Evolutionary conservation across 768 basidiomycete genomes (phyloP).

Genomic region (Mrakia blollopis): DNA sequence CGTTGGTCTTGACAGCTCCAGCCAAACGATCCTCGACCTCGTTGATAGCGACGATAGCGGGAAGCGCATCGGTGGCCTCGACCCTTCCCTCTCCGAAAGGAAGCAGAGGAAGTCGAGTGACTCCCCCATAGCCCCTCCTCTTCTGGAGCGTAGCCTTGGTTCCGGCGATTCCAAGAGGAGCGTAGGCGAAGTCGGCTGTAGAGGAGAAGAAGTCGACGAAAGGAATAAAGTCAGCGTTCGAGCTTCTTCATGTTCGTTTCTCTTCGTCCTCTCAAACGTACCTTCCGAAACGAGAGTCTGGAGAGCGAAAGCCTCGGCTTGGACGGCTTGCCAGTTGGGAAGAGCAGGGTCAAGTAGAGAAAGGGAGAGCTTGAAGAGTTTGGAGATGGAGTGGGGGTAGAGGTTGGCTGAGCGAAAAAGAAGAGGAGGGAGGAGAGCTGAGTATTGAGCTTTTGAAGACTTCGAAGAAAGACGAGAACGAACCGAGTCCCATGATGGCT

Average conservation of each 20-base stretch:
- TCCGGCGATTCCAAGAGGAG: slow-evolving; percentile 69
- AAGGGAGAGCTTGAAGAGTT: slow-evolving; percentile 60
- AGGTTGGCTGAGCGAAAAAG: slow-evolving; percentile 14
- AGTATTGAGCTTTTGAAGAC: slow-evolving; percentile 44
- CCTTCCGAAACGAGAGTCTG: slow-evolving; percentile 70
- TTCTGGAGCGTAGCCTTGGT: slow-evolving; percentile 74
- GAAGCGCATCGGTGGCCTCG: slow-evolving; percentile 64
- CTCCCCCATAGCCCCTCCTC: slow-evolving; percentile 69
- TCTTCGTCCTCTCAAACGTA: too few species aligned
- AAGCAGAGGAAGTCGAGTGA: slow-evolving; percentile 69
- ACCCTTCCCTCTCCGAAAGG: slow-evolving; percentile 58
- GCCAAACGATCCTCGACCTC: slow-evolving; percentile 52
- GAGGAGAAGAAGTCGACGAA: too few species aligned
- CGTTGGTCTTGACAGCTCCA: neutral
- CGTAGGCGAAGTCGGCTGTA: slow-evolving; percentile 67
- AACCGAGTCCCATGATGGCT: slow-evolving; percentile 79
- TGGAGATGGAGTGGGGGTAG: slow-evolving; percentile 55
- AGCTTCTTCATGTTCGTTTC: too few species aligned
- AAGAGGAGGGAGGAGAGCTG: neutral
- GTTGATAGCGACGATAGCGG: slow-evolving; percentile 65
- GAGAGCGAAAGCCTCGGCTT: slow-evolving; percentile 64
- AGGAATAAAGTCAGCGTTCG: too few species aligned
- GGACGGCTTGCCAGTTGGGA: slow-evolving; percentile 45
- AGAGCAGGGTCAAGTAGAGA: slow-evolving; percentile 52
- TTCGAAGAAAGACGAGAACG: slow-evolving; percentile 47